Conservation (phyloP, 805 yeast genomes). For the Pichia membranifaciens region DNA sequence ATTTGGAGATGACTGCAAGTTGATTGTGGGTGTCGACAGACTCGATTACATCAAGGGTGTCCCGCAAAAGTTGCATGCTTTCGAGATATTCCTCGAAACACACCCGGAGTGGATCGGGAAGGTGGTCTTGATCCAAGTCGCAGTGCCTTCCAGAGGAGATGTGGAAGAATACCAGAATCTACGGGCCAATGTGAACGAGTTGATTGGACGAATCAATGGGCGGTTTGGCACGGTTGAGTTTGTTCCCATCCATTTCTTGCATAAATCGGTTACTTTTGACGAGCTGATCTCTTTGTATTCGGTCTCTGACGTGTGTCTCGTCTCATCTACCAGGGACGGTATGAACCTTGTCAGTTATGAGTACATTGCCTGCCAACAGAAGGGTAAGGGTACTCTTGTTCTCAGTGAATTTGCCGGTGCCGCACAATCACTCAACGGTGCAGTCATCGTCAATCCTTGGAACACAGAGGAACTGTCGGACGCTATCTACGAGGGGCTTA, state of each 20-base stretch:
- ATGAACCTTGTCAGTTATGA: slow-evolving; percentile 97
- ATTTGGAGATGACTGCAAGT: slow-evolving; percentile 69
- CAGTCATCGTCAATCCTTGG: slow-evolving; percentile 95
- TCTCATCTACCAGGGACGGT: slow-evolving; percentile 94
- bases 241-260: slow-evolving; percentile 96
- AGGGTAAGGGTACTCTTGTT: slow-evolving; percentile 78
- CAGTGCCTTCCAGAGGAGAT: slow-evolving; percentile 96
- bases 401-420: slow-evolving; percentile 97
- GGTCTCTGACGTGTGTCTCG: slow-evolving; percentile 84
- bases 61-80: slow-evolving; percentile 94
- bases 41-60: slow-evolving; percentile 97
- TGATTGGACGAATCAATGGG: slow-evolving; percentile 96
- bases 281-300: slow-evolving; percentile 86
- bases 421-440: slow-evolving; percentile 96
- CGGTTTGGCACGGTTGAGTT: slow-evolving; percentile 94
- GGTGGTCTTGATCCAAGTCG: slow-evolving; percentile 91
- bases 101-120: slow-evolving; percentile 99
- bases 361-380: slow-evolving; percentile 88
- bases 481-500: slow-evolving; percentile 80
- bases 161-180: slow-evolving; percentile 95
- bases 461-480: slow-evolving; percentile 89
- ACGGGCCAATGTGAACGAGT: slow-evolving; percentile 90
- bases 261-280: slow-evolving; percentile 82
- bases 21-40: slow-evolving; percentile 95
- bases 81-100: slow-evolving; percentile 83